Evolutionary conservation across 2,329 filamentous ascomycete genomes (phyloP), one percentile per base, ranked within the genome.

Genomic region (Trichoderma sp.): DNA sequence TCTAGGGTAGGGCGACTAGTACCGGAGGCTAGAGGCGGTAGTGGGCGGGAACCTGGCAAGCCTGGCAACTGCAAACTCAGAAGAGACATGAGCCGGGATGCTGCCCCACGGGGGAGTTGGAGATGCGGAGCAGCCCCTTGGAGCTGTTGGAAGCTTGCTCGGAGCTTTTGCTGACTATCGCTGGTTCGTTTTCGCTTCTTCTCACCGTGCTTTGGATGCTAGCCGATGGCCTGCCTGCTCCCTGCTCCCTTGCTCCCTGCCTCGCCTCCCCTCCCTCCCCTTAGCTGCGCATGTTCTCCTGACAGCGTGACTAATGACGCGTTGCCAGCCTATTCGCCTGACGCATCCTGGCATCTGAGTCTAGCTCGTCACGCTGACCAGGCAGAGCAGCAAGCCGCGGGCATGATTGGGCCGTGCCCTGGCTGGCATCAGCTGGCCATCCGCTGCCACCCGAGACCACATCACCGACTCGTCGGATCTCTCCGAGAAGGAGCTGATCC

Each of bases 271-370:
- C 67, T 61, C 57, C 65, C 57, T 70, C 67, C 18, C 56, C 56
- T 61, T 60, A 61, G 56, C 56, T 69, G 66, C 56, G 26, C 56
- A 69, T 69, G 66, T 56, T 60, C 53, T 57, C 57, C 67, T 70
- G 67, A 58, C 57, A 70, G 67, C 67, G 67, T 70, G 67, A 70
- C 67, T 70, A 70, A 70, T 70, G 67, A 70, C 67, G 57, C 67
- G 67, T 70, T 62, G 39, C 39, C 39, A 70, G 67, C 67, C 67
- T 11, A 70, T 70, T 70, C 67, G 67, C 57, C 67, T 62, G 67
- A 53, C 67, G 58, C 67, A 70, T 61, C 67, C 67, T 26, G 34
- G 57, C 53, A 47, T 70, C 67, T 70, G 57, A 70, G 67, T 62
- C 67, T 70, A 62, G 67, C 39, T 62, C 56, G 67, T 70, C 67